Base-by-base conservation (phyloP, 345 rosid genomes). In the Eucalyptus guilfoylei region DNA sequence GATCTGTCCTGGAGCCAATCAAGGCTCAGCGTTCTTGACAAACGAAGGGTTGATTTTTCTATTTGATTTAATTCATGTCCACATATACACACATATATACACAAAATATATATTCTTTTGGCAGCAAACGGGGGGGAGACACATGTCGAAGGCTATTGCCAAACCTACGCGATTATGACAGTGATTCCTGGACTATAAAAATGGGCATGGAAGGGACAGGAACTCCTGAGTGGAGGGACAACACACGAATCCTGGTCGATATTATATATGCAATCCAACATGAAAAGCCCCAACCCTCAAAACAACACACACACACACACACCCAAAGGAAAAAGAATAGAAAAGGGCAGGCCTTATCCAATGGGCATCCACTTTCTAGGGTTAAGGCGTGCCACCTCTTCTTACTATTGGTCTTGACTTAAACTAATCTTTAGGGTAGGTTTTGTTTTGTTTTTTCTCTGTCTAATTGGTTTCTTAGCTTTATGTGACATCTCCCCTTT, bases 361-460 rank as follows among this genome's bases (percentile, higher is more conserved):
- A 92, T 92, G 92, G 93, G 72, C 81, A 62, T 87, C 92, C 93
- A 94, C 92, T 93, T 90, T 92, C 91, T 88, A 88, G 94, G 92
- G 86, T 85, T 88, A 87, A 81, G 89, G 88, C 88, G 91, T 92
- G 93, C 92, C 95, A 90, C 80, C 90, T 88, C 14, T 3, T 21
- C 47, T 76, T 21, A 23, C 85, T 6, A 21, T 21, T 40, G 16
- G 85, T 21, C 85, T 21, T 76, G 11, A 12, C 47, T 76, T 76
- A 76, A 76, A 76, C 47, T 40, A 76, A 76, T 76, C 9, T 40
- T 76, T 67, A 67, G 14, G 85, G 85, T 21, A 40, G 45, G 85
- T 76, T 21, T 64, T 11, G 83, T 21, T 11, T 40, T 42, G 44
- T 76, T 76, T 11, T 19, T 19, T 72, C 9, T 19, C 42, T 21